A percentile compares a stretch with the other conserved stretches of the same genome.
These are phyloP conservation scores for Aspergillus sp. DNA, from an alignment of 2,329 filamentous ascomycete species.

Conservation along the genomic window DNA sequence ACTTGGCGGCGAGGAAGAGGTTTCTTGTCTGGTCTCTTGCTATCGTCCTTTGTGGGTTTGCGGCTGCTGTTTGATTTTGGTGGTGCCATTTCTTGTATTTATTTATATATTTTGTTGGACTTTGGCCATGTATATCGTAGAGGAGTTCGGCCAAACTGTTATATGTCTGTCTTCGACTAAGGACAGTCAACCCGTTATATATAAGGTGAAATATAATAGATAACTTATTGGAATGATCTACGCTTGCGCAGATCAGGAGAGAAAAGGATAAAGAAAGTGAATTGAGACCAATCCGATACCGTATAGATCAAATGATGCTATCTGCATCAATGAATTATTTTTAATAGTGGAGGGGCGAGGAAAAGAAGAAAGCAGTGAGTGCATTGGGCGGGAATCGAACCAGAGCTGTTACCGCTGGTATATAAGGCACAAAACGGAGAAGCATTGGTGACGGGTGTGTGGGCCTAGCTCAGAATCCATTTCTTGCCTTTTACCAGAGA, in stretches of 20 bases:
- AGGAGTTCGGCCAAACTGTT: background rate
- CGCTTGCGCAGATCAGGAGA: background rate
- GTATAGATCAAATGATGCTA: no score
- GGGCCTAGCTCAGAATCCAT: conserved; percentile 65
- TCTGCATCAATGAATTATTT: background rate
- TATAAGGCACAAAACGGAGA: background rate
- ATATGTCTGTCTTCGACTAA: background rate
- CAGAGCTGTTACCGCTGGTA: background rate
- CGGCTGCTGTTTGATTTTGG: conserved; percentile 2
- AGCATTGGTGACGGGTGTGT: conserved; percentile 4
- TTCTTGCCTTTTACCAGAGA: conserved; percentile 81
- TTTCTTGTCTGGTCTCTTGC: conserved; percentile 13
- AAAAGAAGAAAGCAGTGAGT: background rate
- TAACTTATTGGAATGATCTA: background rate
- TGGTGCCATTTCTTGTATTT: conserved; percentile 8
- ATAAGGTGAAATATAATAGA: background rate
- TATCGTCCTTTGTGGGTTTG: conserved; percentile 6
- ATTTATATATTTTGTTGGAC: background rate
- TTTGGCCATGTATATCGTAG: background rate
- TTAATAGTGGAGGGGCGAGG: background rate
- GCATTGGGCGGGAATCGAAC: conserved; percentile 1
- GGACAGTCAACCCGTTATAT: background rate
- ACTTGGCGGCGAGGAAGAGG: conserved; percentile 4
- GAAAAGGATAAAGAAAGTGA: no score
- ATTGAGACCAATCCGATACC: background rate